phyloP scores from a whole-genome alignment of 352 stramenopile genomes.

The Phytophthora tubulina region DNA sequence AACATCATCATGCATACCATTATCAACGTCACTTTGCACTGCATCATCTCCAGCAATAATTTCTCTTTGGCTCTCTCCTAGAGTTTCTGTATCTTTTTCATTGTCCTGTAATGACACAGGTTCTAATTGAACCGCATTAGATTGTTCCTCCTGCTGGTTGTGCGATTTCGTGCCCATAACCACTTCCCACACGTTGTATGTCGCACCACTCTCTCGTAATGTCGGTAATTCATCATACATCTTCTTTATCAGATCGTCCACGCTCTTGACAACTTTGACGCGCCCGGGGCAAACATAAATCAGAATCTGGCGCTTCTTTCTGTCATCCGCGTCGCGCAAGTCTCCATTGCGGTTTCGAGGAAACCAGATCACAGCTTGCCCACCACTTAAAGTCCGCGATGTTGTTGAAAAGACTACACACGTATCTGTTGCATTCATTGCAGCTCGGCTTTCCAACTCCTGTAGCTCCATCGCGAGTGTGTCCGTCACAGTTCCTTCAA shows the following conservation, averaged over 20 bases:
- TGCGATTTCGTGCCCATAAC: conserved; percentile 3
- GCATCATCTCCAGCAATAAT: too few relatives aligned
- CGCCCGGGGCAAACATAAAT: conserved; percentile 71
- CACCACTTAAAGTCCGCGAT: neutral
- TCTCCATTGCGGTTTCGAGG: conserved; percentile 12
- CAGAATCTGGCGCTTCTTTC: conserved; percentile 47
- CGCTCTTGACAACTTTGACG: conserved; percentile 74
- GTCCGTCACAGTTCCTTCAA: conserved; percentile 49
- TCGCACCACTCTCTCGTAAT: conserved; percentile 27
- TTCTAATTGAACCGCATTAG: neutral
- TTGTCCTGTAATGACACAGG: too few relatives aligned
- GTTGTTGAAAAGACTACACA: conserved; percentile 50
- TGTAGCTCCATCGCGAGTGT: conserved; percentile 71
- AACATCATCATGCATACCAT: too few relatives aligned
- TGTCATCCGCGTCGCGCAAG: neutral
- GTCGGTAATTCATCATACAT: conserved; percentile 58
- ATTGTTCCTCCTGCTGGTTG: conserved; percentile 30
- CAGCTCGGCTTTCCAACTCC: conserved; percentile 57
- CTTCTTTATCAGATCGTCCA: conserved; percentile 58
- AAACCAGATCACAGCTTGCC: conserved; percentile 63
- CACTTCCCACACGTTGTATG: conserved; percentile 61
- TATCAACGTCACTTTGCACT: too few relatives aligned
- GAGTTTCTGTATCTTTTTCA: too few relatives aligned
- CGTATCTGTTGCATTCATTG: conserved; percentile 17
- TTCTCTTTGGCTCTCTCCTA: too few relatives aligned